These are phyloP conservation scores for Laetiporus sulphureus DNA, from an alignment of 1,284 basidiomycete species.

Conservation along the genomic window DNA sequence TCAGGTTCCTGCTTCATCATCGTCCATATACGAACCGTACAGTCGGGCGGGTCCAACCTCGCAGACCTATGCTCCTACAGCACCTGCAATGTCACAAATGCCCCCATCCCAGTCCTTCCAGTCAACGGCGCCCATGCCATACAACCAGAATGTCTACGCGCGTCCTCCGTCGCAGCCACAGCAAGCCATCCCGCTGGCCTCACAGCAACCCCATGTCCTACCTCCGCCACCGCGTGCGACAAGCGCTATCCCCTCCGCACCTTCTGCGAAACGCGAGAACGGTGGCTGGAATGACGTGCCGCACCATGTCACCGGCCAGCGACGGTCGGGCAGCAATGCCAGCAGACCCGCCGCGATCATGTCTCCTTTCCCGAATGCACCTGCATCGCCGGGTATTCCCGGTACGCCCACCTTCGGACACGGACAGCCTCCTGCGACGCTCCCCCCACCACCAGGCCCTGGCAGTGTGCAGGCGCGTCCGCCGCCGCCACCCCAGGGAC, in stretches of 20 bases:
- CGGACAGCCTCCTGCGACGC: constrained; percentile 29
- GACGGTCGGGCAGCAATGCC: constrained; percentile 44
- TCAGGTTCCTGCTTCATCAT: constrained; percentile 11
- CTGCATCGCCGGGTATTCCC: constrained; percentile 36
- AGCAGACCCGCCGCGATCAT: constrained; percentile 70
- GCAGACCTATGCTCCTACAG: constrained; percentile 14
- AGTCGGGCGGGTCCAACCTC: constrained; percentile 10
- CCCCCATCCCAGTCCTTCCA: constrained; percentile 22
- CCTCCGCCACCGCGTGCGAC: constrained; percentile 16
- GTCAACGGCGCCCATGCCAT: constrained; percentile 14
- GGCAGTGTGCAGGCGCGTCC: constrained; percentile 48
- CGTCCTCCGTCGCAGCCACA: constrained; percentile 18
- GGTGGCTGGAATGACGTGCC: constrained; percentile 94
- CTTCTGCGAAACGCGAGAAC: constrained; percentile 56
- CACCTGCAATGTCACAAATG: constrained; percentile 24
- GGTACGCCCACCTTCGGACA: constrained; percentile 39
- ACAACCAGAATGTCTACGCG: constrained; percentile 17
- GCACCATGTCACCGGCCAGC: constrained; percentile 37
- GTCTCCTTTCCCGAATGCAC: constrained; percentile 82
- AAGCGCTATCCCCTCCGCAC: constrained; percentile 20
- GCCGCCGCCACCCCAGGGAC: constrained; percentile 39
- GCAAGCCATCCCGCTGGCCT: constrained; percentile 10
- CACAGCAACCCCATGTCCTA: constrained; percentile 16
- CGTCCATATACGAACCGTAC: constrained; percentile 21
- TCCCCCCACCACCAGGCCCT: constrained; percentile 60